Base-by-base conservation (phyloP, 768 basidiomycete species). In the Suillus cothurnatus region DNA sequence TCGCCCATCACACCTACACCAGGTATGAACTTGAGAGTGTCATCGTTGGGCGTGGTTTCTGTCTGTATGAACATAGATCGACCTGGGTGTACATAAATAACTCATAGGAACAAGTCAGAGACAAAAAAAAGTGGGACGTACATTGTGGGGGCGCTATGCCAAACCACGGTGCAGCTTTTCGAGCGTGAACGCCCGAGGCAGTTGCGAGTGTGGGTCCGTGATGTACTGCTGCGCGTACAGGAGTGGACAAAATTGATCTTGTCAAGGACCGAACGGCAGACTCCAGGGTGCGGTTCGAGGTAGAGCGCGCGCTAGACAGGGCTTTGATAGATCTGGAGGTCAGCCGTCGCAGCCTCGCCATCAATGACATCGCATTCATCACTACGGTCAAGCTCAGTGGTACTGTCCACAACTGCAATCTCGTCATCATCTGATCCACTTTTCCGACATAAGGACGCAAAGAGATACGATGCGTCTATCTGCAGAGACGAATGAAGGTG, bases 1-100 rank as follows among this genome's bases (percentile, higher is more conserved):
- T 88, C 86, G 47, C 86, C 86, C 88, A 97, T 95, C 32, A 99
- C 95, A 36, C 88, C 77, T 28, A 89, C 83, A 0, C 97, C 97
- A 1, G 97, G 97, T 65, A 99, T 95, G 79, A 99, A 99, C 77
- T 99, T 99, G 61, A 99, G 85, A 1, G 96, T 97, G 74, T 97
- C 95, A 36, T 94, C 93, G 75, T 99, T 99, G 0, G 97, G 97
- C 0, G 97, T 99, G 12, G 89, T 88, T 79, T 98, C 95, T 5
- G 97, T 99, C 79, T 99, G 97, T 64, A 99, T 97, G 81, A 99
- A 99, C 95, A 97, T 97, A 61, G 91, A 90, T 26, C 95, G 87
- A 38, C 79, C 92, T 94, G 65, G 31, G 23, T n/a, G 28, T 4
- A 17, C 32, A 23, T 36, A 64, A 34, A 61, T 31, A 34, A 38